These are phyloP conservation scores for Kazachstania viticola DNA, from an alignment of 805 yeast species.

Conservation along the genomic window DNA sequence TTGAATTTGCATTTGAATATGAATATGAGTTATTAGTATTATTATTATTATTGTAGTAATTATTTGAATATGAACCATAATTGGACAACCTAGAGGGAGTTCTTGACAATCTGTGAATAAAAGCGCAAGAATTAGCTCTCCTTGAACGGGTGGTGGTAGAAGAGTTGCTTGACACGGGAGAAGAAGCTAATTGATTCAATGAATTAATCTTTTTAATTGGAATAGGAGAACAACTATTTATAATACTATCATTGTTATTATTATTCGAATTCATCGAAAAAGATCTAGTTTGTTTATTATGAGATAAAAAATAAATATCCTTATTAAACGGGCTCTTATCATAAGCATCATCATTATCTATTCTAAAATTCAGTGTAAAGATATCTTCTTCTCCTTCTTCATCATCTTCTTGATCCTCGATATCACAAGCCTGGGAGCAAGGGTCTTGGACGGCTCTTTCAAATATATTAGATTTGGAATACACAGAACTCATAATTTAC, in stretches of 20 bases:
- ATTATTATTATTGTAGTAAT: not conserved
- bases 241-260: no score
- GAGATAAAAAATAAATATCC: no score
- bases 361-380: no score
- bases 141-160: constrained; percentile 1
- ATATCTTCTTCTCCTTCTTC: no score
- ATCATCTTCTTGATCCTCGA: constrained; percentile 5
- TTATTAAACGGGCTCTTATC: no score
- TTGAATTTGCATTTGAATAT: not conserved
- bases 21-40: not conserved
- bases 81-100: not conserved
- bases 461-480: constrained; percentile 15
- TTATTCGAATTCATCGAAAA: not conserved
- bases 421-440: constrained; percentile 19
- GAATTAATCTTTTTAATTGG: no score
- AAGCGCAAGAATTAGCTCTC: constrained; percentile 8
- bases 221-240: no score
- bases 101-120: constrained; percentile 5
- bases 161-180: no score
- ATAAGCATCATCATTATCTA: no score
- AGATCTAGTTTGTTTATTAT: no score
- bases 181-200: no score
- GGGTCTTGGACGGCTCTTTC: constrained; percentile 22
- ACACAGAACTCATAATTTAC: no score
- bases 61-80: not conserved